phyloP scores from a whole-genome alignment of 1,139 yeast genomes.

The Blastobotrys aristatus region DNA sequence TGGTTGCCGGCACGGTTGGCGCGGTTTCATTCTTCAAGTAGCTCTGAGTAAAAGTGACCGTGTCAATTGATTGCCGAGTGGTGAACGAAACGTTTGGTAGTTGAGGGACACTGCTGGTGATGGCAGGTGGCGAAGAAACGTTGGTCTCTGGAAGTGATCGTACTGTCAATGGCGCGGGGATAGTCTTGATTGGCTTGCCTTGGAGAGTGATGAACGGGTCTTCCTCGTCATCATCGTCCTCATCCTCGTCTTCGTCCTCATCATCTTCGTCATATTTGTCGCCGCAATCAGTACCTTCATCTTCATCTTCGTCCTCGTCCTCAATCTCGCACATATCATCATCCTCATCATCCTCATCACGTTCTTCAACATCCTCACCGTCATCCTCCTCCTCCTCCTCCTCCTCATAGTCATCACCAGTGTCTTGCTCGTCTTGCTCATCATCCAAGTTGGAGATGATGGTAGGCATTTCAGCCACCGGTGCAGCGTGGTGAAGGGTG shows the following conservation, averaged over 20 bases:
- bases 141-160: too few species aligned
- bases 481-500: too few species aligned
- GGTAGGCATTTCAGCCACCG: too few species aligned
- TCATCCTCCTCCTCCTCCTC: too few species aligned
- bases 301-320: slow-evolving; percentile 1
- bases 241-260: background rate
- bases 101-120: too few species aligned
- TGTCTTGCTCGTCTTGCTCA: slow-evolving; percentile 1
- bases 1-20: background rate
- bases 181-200: background rate
- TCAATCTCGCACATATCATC: background rate
- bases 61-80: background rate
- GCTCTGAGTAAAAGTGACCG: background rate
- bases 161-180: too few species aligned
- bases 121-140: too few species aligned
- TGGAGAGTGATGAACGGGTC: background rate
- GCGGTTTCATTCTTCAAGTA: background rate
- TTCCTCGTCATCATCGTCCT: background rate
- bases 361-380: too few species aligned
- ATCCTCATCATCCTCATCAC: too few species aligned
- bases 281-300: slow-evolving; percentile 1
- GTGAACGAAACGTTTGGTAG: background rate
- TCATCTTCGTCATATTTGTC: slow-evolving; percentile 3
- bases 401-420: too few species aligned
- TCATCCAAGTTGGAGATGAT: background rate